Conservation (phyloP, 2,329 filamentous ascomycete species). For the Berkeleyomyces basicola region DNA sequence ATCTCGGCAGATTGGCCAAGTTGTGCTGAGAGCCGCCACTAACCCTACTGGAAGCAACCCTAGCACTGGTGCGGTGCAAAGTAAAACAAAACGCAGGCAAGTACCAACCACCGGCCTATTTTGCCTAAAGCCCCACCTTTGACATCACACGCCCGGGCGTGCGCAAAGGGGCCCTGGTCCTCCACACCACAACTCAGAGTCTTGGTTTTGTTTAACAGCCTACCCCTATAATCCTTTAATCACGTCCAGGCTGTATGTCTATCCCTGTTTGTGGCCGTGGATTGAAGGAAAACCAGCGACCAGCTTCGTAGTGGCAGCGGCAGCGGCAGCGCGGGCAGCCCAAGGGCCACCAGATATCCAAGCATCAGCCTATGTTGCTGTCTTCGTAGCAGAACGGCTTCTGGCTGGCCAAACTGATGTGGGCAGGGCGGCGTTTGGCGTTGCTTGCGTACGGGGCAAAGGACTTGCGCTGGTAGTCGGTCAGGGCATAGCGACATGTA, state of each 20-base stretch:
- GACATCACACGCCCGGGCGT: background rate
- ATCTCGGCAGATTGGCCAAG: too few relatives aligned
- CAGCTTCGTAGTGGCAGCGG: background rate
- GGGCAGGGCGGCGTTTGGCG: background rate
- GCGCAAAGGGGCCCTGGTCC: background rate
- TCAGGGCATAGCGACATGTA: background rate
- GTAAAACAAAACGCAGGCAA: background rate
- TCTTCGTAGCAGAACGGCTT: too few relatives aligned
- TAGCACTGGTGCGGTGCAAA: too few relatives aligned
- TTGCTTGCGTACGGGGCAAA: background rate
- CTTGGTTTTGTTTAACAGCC: background rate
- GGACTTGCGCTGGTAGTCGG: background rate
- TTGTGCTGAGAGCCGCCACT: too few relatives aligned
- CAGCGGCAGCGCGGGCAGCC: background rate
- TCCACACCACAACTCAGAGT: background rate
- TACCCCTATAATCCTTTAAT: slow-evolving; percentile 4
- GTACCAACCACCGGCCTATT: background rate
- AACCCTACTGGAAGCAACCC: too few relatives aligned
- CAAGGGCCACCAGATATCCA: too few relatives aligned
- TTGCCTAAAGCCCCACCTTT: background rate
- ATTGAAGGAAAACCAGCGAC: background rate
- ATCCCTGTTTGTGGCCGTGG: background rate
- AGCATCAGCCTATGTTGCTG: too few relatives aligned
- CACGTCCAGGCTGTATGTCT: background rate
- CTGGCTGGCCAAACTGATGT: too few relatives aligned